Base-by-base conservation (phyloP, 768 basidiomycete species). In the Calocera cornea region DNA sequence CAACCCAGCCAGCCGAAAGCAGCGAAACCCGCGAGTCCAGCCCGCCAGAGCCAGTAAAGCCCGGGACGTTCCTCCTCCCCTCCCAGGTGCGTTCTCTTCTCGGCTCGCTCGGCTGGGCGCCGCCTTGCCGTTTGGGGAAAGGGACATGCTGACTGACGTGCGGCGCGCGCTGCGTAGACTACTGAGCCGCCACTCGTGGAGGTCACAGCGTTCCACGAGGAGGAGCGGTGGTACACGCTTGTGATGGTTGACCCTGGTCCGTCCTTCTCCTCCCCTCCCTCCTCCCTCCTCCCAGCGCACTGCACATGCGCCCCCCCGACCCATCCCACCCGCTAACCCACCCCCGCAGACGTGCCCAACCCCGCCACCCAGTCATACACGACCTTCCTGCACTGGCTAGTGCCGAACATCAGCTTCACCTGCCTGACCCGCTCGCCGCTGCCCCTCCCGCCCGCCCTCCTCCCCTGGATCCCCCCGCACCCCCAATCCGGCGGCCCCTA, bases 401-500 rank as follows among this genome's bases (percentile, higher is more conserved):
- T 89, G 70, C 90, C 91, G 36, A 94, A 95, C 75, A 83, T 97
- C 68, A 80, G 87, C 1, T 83, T 97, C 68, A 87, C 86, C 34
- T 72, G 76, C 64, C 71, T 72, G 17, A 69, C 75, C 40, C 63
- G 84, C 84, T 60, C 54, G 8, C 54, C 54, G 14, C 24, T 60
- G 14, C 16, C 54, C 54, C 54, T 60, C 54, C 54, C 54, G 14
- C 27, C 54, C 54, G 27, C 54, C 12, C 60, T 65, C 5, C 49
- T 66, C 44, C 78, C 79, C 29, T 97, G 95, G 76, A 80, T 95
- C 70, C 90, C 95, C 3, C 97, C 95, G 2, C 93, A 97, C 71
- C 95, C 95, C 1, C 89, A 92, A 74, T 83, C 83, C 40, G 93
- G 94, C 64, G 88, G 93, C 12, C 85, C 86, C 0, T 93, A 91